A percentile compares a stretch with the other conserved stretches of the same genome.
Evolutionary conservation across 2,329 filamentous ascomycete species (phyloP).

Genomic region (Xylariaceae sp.): DNA sequence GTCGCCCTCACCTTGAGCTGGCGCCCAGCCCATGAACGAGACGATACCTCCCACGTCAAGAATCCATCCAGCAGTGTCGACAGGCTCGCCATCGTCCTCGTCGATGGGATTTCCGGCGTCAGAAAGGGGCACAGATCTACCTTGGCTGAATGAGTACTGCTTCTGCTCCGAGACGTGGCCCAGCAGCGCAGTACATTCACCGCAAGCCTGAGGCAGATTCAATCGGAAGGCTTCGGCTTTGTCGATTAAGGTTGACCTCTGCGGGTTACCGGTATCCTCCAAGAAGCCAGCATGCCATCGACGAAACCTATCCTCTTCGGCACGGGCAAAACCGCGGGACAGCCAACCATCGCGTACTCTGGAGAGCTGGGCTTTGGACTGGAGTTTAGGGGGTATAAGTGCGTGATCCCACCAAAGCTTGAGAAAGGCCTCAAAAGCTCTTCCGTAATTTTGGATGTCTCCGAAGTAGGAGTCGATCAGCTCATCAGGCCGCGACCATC

Average conservation of each 20-base stretch:
- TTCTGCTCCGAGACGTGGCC: constrained; percentile 21
- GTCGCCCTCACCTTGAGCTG: constrained; percentile 25
- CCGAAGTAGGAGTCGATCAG: constrained; percentile 24
- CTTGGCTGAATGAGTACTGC: constrained; percentile 17
- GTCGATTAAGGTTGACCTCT: constrained; percentile 15
- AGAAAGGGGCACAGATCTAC: constrained; percentile 18
- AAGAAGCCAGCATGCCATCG: constrained; percentile 17
- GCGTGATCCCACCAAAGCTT: constrained; percentile 22
- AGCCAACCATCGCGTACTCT: constrained; percentile 22
- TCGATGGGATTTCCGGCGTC: constrained; percentile 16
- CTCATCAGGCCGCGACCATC: constrained; percentile 23
- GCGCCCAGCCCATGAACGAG: constrained; percentile 46
- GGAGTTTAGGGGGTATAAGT: constrained; percentile 22
- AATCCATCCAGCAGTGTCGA: constrained; percentile 37
- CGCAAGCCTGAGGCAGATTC: constrained; percentile 16
- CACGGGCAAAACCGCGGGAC: constrained; percentile 14
- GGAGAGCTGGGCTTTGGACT: constrained; percentile 9
- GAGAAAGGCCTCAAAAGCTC: constrained; percentile 17
- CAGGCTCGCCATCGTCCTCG: constrained; percentile 7
- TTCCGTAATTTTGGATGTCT: constrained; percentile 16
- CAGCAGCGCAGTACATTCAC: constrained; percentile 16
- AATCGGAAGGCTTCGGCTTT: constrained; percentile 14
- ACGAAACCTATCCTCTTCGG: constrained; percentile 15
- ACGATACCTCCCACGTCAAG: constrained; percentile 48
- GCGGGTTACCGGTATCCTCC: constrained; percentile 8